Evolutionary conservation across 305 asterid genomes (phyloP).

Genomic region (Fraxinus velutina): DNA sequence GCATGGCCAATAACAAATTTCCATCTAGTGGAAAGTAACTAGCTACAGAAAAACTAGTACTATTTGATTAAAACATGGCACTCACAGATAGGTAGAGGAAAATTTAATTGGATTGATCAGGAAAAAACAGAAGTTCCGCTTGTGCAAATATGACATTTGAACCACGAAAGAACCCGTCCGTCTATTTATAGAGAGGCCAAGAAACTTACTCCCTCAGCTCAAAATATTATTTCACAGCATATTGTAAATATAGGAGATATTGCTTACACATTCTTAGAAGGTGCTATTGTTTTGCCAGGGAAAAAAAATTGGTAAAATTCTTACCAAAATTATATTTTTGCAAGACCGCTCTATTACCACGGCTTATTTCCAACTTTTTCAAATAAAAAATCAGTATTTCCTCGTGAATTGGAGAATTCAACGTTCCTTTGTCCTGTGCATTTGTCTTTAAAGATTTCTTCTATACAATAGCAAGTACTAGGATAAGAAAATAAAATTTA

Average conservation of each 20-base stretch:
- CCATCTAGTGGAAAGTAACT: neutral
- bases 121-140: neutral
- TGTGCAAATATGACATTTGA: neutral
- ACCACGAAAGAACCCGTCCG: neutral
- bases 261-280: neutral
- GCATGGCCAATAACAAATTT: slow-evolving; percentile 10
- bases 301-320: neutral
- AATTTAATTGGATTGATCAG: neutral
- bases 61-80: neutral
- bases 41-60: neutral
- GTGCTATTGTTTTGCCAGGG: neutral
- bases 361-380: neutral
- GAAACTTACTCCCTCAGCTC: neutral
- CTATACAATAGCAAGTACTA: neutral
- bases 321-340: neutral
- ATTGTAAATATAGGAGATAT: neutral
- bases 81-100: neutral
- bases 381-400: neutral
- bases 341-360: neutral
- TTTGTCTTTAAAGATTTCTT: neutral
- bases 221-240: neutral
- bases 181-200: neutral
- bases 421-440: neutral
- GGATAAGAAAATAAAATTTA: neutral
- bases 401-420: neutral